phyloP scores from a whole-genome alignment of 257 asterid genomes.

The Dorcoceras hygrometricum region DNA sequence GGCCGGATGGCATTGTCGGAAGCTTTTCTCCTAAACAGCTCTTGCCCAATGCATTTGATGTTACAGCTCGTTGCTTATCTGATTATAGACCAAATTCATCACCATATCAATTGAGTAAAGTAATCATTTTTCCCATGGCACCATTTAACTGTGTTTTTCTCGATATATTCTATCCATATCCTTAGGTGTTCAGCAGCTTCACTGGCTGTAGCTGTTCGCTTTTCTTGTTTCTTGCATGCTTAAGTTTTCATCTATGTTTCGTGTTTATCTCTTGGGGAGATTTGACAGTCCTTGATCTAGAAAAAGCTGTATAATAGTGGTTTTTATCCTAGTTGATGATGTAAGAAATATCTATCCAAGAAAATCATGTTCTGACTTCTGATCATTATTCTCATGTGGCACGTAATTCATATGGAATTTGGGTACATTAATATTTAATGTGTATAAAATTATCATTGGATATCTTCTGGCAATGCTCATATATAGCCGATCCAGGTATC shows the following conservation, averaged over 20 bases:
- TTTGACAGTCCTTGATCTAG: slow-evolving; percentile 10
- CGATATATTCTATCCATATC: slow-evolving; percentile 17
- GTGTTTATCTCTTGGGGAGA: slow-evolving; percentile 3
- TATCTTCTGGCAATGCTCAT: neutral
- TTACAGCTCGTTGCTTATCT: slow-evolving; percentile 32
- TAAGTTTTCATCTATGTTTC: neutral
- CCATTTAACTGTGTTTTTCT: slow-evolving; percentile 17
- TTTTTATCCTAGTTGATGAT: neutral
- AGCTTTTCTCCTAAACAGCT: slow-evolving; percentile 26
- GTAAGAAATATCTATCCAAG: neutral
- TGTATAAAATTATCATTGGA: neutral
- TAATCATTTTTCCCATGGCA: slow-evolving; percentile 30
- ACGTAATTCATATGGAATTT: slow-evolving; percentile 4
- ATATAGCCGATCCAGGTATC: neutral
- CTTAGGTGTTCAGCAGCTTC: slow-evolving; percentile 18
- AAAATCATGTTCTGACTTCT: neutral
- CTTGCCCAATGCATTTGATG: slow-evolving; percentile 32
- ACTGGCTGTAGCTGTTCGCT: slow-evolving; percentile 1
- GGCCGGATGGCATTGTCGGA: slow-evolving; percentile 34
- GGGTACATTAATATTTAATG: slow-evolving; percentile 7
- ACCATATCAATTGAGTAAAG: slow-evolving; percentile 41
- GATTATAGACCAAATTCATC: slow-evolving; percentile 33
- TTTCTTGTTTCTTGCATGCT: slow-evolving; percentile 10
- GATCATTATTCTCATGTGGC: slow-evolving; percentile 18
- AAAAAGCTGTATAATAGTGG: slow-evolving; percentile 7